A percentile compares a stretch with the other conserved stretches of the same genome.
phyloP scores from a whole-genome alignment of 2,329 filamentous ascomycete genomes.

The Aspergillus sp. region DNA sequence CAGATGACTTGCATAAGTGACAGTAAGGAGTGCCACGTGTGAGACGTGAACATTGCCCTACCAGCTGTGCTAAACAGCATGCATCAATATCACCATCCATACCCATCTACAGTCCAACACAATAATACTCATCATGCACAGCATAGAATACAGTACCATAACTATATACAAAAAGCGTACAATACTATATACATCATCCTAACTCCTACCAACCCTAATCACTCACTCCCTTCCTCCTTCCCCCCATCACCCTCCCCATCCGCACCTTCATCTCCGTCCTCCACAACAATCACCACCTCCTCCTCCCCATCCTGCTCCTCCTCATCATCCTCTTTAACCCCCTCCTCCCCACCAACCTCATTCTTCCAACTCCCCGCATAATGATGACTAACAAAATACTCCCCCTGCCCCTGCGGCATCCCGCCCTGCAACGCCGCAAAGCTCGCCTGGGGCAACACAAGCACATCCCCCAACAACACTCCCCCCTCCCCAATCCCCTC shows the following conservation, averaged over 20 bases:
- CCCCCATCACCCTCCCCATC: too few relatives aligned
- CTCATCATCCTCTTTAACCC: background rate
- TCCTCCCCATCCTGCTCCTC: background rate
- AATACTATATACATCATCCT: background rate
- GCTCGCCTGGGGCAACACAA: slow-evolving; percentile 17
- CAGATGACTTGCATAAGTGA: too few relatives aligned
- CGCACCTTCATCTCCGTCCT: too few relatives aligned
- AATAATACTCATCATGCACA: background rate
- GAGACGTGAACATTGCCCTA: too few relatives aligned
- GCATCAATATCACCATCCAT: too few relatives aligned
- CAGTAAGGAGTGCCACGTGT: too few relatives aligned
- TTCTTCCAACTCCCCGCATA: slow-evolving; percentile 20
- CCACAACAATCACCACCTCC: background rate
- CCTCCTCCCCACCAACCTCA: slow-evolving; percentile 9
- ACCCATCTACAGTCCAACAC: too few relatives aligned
- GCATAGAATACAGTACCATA: background rate
- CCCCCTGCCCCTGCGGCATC: slow-evolving; percentile 13
- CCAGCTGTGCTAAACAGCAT: too few relatives aligned
- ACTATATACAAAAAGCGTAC: background rate
- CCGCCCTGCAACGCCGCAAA: slow-evolving; percentile 17
- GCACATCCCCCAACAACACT: slow-evolving; percentile 12
- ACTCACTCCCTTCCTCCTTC: background rate
- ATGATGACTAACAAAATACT: slow-evolving; percentile 17
- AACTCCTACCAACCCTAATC: background rate
- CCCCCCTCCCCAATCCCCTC: slow-evolving; percentile 8